These are phyloP conservation scores for Glarea lozoyensis DNA, from an alignment of 495 filamentous ascomycete species.

Conservation along the genomic window DNA sequence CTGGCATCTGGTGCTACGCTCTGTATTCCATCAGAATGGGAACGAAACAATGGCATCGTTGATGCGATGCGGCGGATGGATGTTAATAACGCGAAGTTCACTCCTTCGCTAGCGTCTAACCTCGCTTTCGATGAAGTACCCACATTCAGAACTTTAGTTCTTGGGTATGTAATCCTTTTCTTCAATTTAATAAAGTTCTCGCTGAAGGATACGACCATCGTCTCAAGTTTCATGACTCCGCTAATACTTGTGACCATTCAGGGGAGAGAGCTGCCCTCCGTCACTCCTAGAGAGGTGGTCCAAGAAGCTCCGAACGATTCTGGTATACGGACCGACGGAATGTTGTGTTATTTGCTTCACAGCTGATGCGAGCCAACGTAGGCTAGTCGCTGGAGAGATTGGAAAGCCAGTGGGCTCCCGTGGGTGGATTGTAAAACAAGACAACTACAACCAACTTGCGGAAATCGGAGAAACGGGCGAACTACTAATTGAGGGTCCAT, in stretches of 20 bases:
- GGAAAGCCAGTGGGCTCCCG: constrained; percentile 32
- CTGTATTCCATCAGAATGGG: constrained; percentile 35
- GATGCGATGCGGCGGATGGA: constrained; percentile 33
- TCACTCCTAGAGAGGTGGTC: constrained; percentile 43
- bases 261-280: constrained; percentile 23
- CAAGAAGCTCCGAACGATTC: constrained; percentile 32
- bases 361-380: not conserved
- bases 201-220: too few relatives aligned
- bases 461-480: constrained; percentile 41
- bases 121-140: constrained; percentile 20
- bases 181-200: too few relatives aligned
- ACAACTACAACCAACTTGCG: constrained; percentile 35
- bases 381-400: constrained; percentile 28
- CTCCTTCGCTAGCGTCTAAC: constrained; percentile 39
- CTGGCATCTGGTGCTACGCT: constrained; percentile 43
- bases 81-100: constrained; percentile 38
- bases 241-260: too few relatives aligned
- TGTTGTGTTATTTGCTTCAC: constrained; percentile 11
- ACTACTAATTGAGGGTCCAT: constrained; percentile 40
- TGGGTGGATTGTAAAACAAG: constrained; percentile 39
- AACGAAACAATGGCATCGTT: constrained; percentile 38
- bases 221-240: too few relatives aligned
- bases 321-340: constrained; percentile 45
- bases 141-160: constrained; percentile 25
- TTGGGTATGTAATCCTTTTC: too few relatives aligned